Evolutionary conservation across 352 stramenopile species (phyloP).

Genomic region (Globisporangium barbulae): DNA sequence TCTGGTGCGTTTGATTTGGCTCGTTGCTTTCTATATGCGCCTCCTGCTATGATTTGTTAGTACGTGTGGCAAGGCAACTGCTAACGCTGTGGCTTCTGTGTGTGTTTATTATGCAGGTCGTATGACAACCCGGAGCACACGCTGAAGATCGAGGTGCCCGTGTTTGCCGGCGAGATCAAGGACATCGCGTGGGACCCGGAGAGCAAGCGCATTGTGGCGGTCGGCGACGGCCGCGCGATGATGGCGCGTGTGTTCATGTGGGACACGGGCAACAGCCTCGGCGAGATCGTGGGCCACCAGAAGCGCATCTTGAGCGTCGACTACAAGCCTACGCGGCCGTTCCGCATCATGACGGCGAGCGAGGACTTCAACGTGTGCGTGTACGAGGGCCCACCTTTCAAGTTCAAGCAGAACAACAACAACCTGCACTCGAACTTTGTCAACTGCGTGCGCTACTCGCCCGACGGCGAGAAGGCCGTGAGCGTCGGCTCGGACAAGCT

Average conservation of each 20-base stretch:
- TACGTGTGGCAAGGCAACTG: background rate
- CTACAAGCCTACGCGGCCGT: conserved; percentile 93
- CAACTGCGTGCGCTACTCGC: conserved; percentile 94
- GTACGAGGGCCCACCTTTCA: conserved; percentile 95
- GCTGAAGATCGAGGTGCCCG: conserved; percentile 92
- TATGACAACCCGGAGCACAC: conserved; percentile 97
- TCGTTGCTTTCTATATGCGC: background rate
- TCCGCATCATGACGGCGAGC: conserved; percentile 93
- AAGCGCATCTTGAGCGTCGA: conserved; percentile 92
- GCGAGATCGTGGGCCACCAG: conserved; percentile 92
- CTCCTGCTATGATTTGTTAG: background rate
- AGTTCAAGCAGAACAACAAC: conserved; percentile 93
- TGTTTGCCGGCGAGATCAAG: conserved; percentile 90
- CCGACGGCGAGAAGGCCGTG: conserved; percentile 85
- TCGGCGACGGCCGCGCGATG: conserved; percentile 78
- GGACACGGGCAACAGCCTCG: conserved; percentile 95
- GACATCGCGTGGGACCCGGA: conserved; percentile 96
- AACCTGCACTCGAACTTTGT: conserved; percentile 95
- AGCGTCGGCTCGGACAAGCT: conserved; percentile 95
- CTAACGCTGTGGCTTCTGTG: background rate
- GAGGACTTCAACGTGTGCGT: conserved; percentile 96
- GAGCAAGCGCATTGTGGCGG: conserved; percentile 92
- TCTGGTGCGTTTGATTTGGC: conserved; percentile 70
- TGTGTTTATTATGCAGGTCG: conserved; percentile 35
- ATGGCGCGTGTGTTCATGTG: conserved; percentile 93